Conservation (phyloP, 2,329 filamentous ascomycete genomes). For the Nakataea oryzae region DNA sequence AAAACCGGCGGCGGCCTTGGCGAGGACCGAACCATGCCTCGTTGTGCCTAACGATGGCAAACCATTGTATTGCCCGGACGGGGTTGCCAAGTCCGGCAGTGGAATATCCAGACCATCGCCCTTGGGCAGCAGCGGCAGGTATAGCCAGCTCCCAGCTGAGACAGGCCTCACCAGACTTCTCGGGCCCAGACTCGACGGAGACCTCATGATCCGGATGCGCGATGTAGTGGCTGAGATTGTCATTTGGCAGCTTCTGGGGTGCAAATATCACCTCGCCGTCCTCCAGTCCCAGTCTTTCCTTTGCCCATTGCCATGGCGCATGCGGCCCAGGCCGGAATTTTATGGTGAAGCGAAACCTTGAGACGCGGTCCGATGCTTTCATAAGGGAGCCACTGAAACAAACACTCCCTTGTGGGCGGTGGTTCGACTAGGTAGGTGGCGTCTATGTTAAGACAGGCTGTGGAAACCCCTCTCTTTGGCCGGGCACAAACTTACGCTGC, state of each 20-base stretch:
- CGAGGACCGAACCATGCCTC: slow-evolving; percentile 80
- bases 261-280: slow-evolving; percentile 49
- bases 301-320: slow-evolving; percentile 60
- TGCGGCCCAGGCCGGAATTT: slow-evolving; percentile 48
- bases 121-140: slow-evolving; percentile 46
- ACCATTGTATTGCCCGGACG: slow-evolving; percentile 46
- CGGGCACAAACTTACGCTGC: background rate
- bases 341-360: slow-evolving; percentile 47
- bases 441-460: background rate
- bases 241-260: slow-evolving; percentile 9
- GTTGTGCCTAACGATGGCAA: slow-evolving; percentile 68
- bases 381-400: background rate
- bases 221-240: slow-evolving; percentile 45
- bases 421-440: background rate
- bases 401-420: background rate
- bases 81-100: background rate
- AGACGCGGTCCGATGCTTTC: background rate
- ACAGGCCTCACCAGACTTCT: background rate
- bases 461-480: background rate
- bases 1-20: slow-evolving; percentile 60
- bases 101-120: slow-evolving; percentile 25
- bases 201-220: slow-evolving; percentile 53
- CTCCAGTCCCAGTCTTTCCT: slow-evolving; percentile 48
- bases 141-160: slow-evolving; percentile 32
- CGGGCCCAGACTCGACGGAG: slow-evolving; percentile 19